These are phyloP conservation scores for Vitellaria paradoxa DNA, from an alignment of 179 eudicot species.

Conservation along the genomic window DNA sequence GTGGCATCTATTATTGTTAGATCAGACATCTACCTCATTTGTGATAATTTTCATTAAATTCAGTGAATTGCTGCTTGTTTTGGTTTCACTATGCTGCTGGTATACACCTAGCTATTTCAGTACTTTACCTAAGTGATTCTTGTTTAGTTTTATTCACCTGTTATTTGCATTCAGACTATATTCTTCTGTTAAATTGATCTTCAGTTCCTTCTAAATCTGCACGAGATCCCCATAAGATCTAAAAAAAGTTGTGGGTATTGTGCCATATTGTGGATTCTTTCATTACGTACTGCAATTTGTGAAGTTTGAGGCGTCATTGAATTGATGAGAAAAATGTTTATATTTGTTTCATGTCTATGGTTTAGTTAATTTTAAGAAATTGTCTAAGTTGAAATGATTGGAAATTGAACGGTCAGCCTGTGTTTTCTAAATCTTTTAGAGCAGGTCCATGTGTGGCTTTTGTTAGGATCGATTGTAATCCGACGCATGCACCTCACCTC, in stretches of 20 bases:
- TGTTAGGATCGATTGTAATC: not conserved
- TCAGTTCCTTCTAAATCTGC: not conserved
- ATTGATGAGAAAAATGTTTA: not conserved
- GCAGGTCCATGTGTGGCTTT: not conserved
- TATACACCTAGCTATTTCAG: not conserved
- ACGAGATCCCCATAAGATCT: no score
- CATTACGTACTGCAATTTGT: not conserved
- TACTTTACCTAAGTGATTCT: not conserved
- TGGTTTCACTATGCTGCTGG: not conserved
- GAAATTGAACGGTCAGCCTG: not conserved
- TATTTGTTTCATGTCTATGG: not conserved
- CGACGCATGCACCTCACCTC: not conserved
- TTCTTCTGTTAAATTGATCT: not conserved
- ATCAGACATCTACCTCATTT: slow-evolving; percentile 8
- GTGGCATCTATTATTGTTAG: slow-evolving; percentile 15
- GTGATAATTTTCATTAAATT: slow-evolving; percentile 8
- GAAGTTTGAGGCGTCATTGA: not conserved
- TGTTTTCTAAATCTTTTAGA: not conserved
- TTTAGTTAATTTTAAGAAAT: not conserved
- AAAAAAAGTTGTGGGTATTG: not conserved
- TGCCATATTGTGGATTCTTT: not conserved
- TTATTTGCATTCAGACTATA: not conserved
- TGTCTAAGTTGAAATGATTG: not conserved
- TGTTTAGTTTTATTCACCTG: not conserved
- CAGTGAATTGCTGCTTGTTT: not conserved